A percentile compares a stretch with the other conserved stretches of the same genome.
Evolutionary conservation across 495 filamentous ascomycete species (phyloP).

Genomic region (Neurospora pannonica): DNA sequence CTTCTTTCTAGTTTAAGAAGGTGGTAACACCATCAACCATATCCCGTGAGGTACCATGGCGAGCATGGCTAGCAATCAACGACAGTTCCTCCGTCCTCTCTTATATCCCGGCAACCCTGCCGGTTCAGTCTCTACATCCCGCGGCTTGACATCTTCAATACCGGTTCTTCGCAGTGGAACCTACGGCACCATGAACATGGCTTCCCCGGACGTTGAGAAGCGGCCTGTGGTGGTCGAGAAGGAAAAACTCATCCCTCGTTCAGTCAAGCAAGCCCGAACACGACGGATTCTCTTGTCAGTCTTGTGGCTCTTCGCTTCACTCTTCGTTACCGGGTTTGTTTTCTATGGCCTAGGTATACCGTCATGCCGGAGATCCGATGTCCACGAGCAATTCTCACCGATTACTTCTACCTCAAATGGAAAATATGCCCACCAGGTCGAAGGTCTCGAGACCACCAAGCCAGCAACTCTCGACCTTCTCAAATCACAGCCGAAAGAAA

Average conservation of each 20-base stretch:
- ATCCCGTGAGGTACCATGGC: background rate
- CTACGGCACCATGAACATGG: slow-evolving; percentile 4
- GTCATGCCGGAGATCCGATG: background rate
- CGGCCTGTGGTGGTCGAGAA: background rate
- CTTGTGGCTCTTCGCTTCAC: background rate
- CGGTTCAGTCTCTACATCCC: background rate
- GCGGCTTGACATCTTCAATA: background rate
- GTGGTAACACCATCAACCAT: background rate
- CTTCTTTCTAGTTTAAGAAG: background rate
- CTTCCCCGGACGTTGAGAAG: slow-evolving; percentile 8
- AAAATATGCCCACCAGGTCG: background rate
- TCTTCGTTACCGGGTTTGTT: background rate
- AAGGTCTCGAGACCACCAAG: background rate
- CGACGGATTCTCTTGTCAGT: background rate
- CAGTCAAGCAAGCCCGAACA: background rate
- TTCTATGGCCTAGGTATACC: background rate
- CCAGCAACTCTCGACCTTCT: background rate
- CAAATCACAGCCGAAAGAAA: background rate
- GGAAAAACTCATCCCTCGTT: background rate
- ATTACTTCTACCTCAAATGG: background rate
- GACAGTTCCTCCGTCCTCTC: background rate
- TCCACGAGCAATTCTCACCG: background rate
- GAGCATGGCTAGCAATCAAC: background rate
- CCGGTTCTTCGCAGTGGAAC: background rate
- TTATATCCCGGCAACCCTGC: background rate